A percentile compares a stretch with the other conserved stretches of the same genome.
Evolutionary conservation across 2,329 filamentous ascomycete species (phyloP).

Genomic region (Colletotrichum tofieldiae): DNA sequence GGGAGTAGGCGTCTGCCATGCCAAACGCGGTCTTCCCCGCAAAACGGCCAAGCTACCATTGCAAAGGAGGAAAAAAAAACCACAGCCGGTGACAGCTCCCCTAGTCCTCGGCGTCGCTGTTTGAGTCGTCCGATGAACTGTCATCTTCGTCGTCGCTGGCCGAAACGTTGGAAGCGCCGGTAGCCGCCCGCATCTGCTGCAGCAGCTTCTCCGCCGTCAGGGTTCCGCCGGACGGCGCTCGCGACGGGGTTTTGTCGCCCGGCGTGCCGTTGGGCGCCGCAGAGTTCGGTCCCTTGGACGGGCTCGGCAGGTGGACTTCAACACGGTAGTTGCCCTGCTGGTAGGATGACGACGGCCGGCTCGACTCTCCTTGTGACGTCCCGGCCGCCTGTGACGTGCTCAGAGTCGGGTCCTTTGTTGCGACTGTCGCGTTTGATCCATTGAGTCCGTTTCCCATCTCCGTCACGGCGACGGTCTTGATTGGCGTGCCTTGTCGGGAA

Average conservation of each 20-base stretch:
- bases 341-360: slow-evolving; percentile 20
- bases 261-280: neutral
- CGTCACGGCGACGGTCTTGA: slow-evolving; percentile 49
- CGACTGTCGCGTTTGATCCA: slow-evolving; percentile 55
- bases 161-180: neutral
- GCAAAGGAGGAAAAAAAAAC: too few species aligned
- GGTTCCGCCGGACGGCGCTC: slow-evolving; percentile 47
- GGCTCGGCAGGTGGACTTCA: slow-evolving; percentile 19
- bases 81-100: too few species aligned
- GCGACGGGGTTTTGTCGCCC: neutral
- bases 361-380: neutral
- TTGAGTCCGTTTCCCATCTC: slow-evolving; percentile 56
- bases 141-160: slow-evolving; percentile 3
- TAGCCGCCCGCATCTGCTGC: neutral
- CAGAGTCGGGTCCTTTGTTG: slow-evolving; percentile 55
- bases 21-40: neutral
- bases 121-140: slow-evolving; percentile 26
- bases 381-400: slow-evolving; percentile 14
- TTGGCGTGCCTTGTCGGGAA: neutral
- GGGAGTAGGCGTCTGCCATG: neutral
- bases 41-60: neutral
- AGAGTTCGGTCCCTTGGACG: neutral
- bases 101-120: slow-evolving; percentile 9
- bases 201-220: slow-evolving; percentile 44
- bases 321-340: slow-evolving; percentile 22